Percentiles rank a stretch among this genome's conserved stretches.
These are phyloP conservation scores for Cercospora citrullina DNA, from an alignment of 2,329 filamentous ascomycete genomes.

Conservation along the genomic window DNA sequence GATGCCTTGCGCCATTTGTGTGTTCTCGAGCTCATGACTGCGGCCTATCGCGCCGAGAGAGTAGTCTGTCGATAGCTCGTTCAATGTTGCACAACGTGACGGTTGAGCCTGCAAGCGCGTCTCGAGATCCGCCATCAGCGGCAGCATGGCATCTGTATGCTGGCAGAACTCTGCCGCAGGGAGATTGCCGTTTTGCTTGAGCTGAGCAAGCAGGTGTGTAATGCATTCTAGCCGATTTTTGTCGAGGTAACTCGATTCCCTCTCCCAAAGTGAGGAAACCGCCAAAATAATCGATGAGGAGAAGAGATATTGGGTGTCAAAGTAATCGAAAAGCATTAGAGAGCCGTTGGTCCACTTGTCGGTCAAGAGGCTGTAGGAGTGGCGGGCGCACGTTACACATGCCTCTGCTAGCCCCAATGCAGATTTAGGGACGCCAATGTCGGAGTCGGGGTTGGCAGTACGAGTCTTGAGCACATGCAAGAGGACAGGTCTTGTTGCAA, in stretches of 20 bases:
- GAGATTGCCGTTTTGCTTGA: not conserved
- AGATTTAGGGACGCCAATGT: not conserved
- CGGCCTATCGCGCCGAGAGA: not conserved
- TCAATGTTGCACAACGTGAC: not conserved
- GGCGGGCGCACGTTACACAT: not conserved
- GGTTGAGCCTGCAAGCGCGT: not conserved
- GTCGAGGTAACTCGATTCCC: not conserved
- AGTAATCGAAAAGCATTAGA: not conserved
- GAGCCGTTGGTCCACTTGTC: not conserved
- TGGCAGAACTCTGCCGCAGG: not conserved
- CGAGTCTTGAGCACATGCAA: not conserved
- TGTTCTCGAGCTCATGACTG: not conserved
- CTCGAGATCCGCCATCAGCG: not conserved
- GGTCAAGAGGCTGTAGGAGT: not conserved
- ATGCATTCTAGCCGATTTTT: not conserved
- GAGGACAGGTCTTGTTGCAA: not conserved
- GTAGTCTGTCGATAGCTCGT: not conserved
- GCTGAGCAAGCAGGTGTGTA: not conserved
- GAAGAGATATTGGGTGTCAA: not conserved
- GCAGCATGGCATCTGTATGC: not conserved
- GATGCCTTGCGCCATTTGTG: not conserved
- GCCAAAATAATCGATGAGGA: not conserved
- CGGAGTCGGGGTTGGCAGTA: not conserved
- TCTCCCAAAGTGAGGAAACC: not conserved
- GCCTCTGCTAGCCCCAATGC: not conserved